Evolutionary conservation across 2,329 filamentous ascomycete genomes (phyloP).

Genomic region (Diaporthe helianthi): DNA sequence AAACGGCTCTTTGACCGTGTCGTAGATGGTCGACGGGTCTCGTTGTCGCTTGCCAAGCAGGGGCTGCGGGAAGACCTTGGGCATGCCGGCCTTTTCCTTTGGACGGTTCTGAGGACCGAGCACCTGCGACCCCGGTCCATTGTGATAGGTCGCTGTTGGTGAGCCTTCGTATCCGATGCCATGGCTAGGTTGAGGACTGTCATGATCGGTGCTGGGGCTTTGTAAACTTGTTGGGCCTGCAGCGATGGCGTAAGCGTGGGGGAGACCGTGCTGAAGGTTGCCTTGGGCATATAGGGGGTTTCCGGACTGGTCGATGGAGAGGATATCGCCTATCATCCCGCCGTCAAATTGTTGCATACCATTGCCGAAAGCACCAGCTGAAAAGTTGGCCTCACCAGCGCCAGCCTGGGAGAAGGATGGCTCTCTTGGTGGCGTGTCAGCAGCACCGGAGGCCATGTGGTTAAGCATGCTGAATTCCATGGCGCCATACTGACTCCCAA

Average conservation of each 20-base stretch:
- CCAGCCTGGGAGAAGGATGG: conserved; percentile 51
- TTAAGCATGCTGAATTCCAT: conserved; percentile 96
- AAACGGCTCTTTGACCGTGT: conserved; percentile 88
- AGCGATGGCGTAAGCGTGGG: conserved; percentile 70
- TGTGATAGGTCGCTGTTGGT: conserved; percentile 50
- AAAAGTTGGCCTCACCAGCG: conserved; percentile 49
- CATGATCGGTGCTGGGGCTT: conserved; percentile 70
- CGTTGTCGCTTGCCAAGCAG: conserved; percentile 65
- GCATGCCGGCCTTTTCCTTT: conserved; percentile 54
- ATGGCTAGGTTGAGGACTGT: conserved; percentile 64
- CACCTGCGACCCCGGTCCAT: conserved; percentile 32
- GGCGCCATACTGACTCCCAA: conserved; percentile 94
- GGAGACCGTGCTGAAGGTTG: conserved; percentile 67
- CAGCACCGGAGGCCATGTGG: conserved; percentile 91
- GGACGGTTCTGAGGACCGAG: conserved; percentile 45
- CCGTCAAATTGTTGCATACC: conserved; percentile 57
- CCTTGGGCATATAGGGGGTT: conserved; percentile 61
- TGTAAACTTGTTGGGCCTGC: conserved; percentile 67
- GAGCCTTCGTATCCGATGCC: conserved; percentile 63
- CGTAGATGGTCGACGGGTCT: conserved; percentile 87
- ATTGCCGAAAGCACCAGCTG: conserved; percentile 58
- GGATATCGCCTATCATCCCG: conserved; percentile 60
- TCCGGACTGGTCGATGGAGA: conserved; percentile 57
- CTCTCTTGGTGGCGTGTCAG: conserved; percentile 79
- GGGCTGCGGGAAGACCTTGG: conserved; percentile 54